Percentiles rank a stretch among this genome's conserved stretches.
Conservation (phyloP, 306 rosid genomes). For the Quercus glauca region DNA sequence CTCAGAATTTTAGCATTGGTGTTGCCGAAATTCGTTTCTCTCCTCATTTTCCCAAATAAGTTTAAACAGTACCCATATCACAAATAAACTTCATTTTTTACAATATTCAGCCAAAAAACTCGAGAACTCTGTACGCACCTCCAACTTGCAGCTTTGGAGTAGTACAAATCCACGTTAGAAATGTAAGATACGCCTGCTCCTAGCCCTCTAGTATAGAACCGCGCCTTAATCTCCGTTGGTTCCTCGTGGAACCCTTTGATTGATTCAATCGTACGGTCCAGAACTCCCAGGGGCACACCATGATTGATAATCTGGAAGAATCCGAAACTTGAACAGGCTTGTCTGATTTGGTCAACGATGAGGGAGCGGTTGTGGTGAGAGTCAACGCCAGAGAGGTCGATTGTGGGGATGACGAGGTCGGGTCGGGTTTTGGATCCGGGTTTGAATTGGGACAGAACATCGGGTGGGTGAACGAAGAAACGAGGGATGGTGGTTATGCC, state of each 20-base stretch:
- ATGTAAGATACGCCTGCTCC: slow-evolving; percentile 29
- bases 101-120: no score
- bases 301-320: slow-evolving; percentile 52
- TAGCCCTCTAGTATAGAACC: slow-evolving; percentile 13
- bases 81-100: no score
- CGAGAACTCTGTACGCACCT: not conserved
- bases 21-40: no score
- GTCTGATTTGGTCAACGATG: slow-evolving; percentile 23
- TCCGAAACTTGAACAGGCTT: slow-evolving; percentile 31
- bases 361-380: slow-evolving; percentile 13
- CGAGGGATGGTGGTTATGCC: slow-evolving; percentile 31
- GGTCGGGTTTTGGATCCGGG: not conserved
- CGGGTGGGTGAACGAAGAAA: slow-evolving; percentile 37
- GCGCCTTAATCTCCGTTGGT: slow-evolving; percentile 19
- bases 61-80: no score
- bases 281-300: slow-evolving; percentile 19
- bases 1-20: no score
- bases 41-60: no score
- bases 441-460: slow-evolving; percentile 10
- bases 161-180: slow-evolving; percentile 36
- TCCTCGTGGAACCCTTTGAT: slow-evolving; percentile 41
- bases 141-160: slow-evolving; percentile 44
- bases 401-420: slow-evolving; percentile 24
- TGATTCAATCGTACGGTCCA: slow-evolving; percentile 23
- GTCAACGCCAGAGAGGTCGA: slow-evolving; percentile 25